Conservation (phyloP, 495 filamentous ascomycete species). For the Talaromyces borbonicus region DNA sequence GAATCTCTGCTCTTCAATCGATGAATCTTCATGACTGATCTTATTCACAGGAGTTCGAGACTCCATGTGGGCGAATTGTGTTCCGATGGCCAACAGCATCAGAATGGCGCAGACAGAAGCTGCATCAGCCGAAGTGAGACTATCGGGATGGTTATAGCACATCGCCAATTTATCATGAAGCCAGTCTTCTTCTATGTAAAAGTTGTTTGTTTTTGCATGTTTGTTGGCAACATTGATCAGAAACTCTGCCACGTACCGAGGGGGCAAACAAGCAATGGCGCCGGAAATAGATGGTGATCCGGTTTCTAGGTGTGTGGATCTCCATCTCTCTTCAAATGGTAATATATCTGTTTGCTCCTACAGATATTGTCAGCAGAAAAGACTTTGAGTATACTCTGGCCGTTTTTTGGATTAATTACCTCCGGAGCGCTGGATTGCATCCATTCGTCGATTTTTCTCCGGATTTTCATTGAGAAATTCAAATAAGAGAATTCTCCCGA, state of each 20-base stretch:
- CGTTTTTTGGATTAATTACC: slow-evolving; percentile 21
- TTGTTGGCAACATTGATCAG: slow-evolving; percentile 43
- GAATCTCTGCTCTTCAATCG: slow-evolving; percentile 33
- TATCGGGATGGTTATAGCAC: slow-evolving; percentile 33
- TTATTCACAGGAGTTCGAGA: slow-evolving; percentile 33
- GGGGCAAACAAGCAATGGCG: slow-evolving; percentile 37
- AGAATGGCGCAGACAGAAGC: slow-evolving; percentile 37
- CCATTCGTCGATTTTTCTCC: slow-evolving; percentile 40
- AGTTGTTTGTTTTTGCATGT: slow-evolving; percentile 44
- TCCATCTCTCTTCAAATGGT: slow-evolving; percentile 39
- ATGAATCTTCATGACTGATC: slow-evolving; percentile 17
- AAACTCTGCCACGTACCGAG: slow-evolving; percentile 41
- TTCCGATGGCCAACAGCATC: slow-evolving; percentile 43
- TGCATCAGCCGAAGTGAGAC: slow-evolving; percentile 37
- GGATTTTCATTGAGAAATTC: slow-evolving; percentile 41
- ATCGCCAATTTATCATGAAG: slow-evolving; percentile 33
- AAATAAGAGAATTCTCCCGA: slow-evolving; percentile 44
- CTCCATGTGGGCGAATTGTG: slow-evolving; percentile 45
- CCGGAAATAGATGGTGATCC: slow-evolving; percentile 29
- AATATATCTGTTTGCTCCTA: slow-evolving; percentile 33
- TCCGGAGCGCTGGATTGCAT: slow-evolving; percentile 35
- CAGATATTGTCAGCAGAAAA: slow-evolving; percentile 3
- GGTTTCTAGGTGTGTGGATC: slow-evolving; percentile 39
- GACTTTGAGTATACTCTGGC: too few relatives aligned
- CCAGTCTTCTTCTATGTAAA: slow-evolving; percentile 42